These are phyloP conservation scores for Lizanozyma gosingica DNA, from an alignment of 1,139 yeast species.

Conservation along the genomic window DNA sequence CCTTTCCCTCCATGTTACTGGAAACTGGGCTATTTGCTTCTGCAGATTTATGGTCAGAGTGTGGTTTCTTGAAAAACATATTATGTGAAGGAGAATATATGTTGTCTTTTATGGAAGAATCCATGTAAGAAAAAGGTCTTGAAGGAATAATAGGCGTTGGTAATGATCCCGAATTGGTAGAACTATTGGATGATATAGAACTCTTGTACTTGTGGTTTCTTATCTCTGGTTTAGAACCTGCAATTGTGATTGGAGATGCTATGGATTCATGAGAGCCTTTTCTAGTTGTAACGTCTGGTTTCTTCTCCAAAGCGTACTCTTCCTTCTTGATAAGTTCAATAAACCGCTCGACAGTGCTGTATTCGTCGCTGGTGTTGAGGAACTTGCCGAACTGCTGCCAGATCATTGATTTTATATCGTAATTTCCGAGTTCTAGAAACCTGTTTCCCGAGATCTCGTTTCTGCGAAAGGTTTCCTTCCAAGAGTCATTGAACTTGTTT, in stretches of 20 bases:
- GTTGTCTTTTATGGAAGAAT: slow-evolving; percentile 39
- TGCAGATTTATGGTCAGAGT: too few relatives aligned
- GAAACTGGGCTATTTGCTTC: too few relatives aligned
- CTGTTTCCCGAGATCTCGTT: slow-evolving; percentile 55
- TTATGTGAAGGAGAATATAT: slow-evolving; percentile 52
- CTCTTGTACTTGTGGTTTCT: neutral
- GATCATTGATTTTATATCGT: slow-evolving; percentile 44
- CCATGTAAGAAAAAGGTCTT: slow-evolving; percentile 51
- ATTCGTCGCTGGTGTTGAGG: slow-evolving; percentile 28
- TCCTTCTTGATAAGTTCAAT: slow-evolving; percentile 11
- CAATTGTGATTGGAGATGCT: slow-evolving; percentile 19
- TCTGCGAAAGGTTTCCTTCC: slow-evolving; percentile 57
- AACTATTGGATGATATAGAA: slow-evolving; percentile 14
- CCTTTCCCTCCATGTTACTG: too few relatives aligned
- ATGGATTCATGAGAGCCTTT: slow-evolving; percentile 5
- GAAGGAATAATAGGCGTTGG: slow-evolving; percentile 21
- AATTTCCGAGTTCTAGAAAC: slow-evolving; percentile 61
- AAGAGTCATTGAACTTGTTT: slow-evolving; percentile 60
- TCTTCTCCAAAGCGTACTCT: slow-evolving; percentile 29
- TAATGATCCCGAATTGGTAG: slow-evolving; percentile 7
- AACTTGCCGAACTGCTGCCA: slow-evolving; percentile 40
- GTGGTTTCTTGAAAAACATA: slow-evolving; percentile 24
- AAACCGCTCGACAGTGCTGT: slow-evolving; percentile 50
- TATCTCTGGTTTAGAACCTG: slow-evolving; percentile 7
- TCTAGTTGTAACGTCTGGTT: slow-evolving; percentile 32